Conservation (phyloP, 768 basidiomycete species). For the Omphalotus guepiniiformis region DNA sequence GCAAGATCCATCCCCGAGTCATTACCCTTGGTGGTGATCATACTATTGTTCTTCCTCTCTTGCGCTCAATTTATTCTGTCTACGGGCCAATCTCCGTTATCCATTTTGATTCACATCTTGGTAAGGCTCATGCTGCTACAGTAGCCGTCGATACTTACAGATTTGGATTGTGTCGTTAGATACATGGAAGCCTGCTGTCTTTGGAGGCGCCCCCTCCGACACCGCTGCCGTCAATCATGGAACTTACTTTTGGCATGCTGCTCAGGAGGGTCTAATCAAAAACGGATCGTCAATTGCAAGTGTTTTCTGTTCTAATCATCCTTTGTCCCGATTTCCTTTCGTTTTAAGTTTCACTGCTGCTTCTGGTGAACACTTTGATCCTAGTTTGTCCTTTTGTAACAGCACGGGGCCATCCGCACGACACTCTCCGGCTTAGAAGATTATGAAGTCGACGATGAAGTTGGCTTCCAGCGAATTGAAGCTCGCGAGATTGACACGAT, state of each 20-base stretch:
- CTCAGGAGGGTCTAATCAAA: conserved; percentile 73
- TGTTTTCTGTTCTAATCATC: conserved; percentile 33
- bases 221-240: conserved; percentile 82
- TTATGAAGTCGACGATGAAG: conserved; percentile 70
- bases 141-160: conserved; percentile 11
- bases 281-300: conserved; percentile 84
- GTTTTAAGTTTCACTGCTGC: conserved; percentile 10
- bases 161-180: conserved; percentile 29
- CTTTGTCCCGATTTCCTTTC: conserved; percentile 13
- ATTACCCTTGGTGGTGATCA: conserved; percentile 88
- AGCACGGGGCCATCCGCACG: conserved; percentile 87
- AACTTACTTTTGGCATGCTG: conserved; percentile 89
- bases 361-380: conserved; percentile 51
- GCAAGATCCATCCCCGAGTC: conserved; percentile 71
- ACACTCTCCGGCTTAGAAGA: conserved; percentile 76
- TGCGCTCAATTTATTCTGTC: conserved; percentile 68
- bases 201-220: conserved; percentile 68
- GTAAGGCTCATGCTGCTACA: conserved; percentile 12
- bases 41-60: conserved; percentile 61
- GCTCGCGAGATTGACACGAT: conserved; percentile 83
- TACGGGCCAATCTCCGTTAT: conserved; percentile 82
- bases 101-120: conserved; percentile 83
- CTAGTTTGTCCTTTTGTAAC: conserved; percentile 56
- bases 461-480: conserved; percentile 80
- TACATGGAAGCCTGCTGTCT: conserved; percentile 73